These are phyloP conservation scores for Endocalyx cinctus DNA, from an alignment of 2,329 filamentous ascomycete species.

Conservation along the genomic window DNA sequence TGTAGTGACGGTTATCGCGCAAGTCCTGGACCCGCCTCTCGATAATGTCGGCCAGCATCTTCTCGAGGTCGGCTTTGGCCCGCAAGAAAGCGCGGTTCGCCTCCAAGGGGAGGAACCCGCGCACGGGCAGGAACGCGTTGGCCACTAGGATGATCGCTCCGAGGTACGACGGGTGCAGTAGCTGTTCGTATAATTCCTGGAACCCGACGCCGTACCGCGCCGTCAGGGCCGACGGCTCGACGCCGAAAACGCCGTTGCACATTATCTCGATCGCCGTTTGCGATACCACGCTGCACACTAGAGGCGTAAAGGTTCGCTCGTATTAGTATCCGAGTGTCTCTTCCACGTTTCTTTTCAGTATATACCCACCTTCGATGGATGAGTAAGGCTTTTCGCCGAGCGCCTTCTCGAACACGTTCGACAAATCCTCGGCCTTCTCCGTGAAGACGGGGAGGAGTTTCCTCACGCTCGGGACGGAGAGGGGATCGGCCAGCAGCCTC, in stretches of 20 bases:
- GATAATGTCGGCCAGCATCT: constrained; percentile 29
- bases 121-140: constrained; percentile 27
- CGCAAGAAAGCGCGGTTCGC: constrained; percentile 34
- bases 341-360: too few relatives aligned
- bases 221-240: constrained; percentile 26
- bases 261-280: constrained; percentile 31
- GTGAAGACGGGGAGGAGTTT: constrained; percentile 34
- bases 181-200: constrained; percentile 23
- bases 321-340: too few relatives aligned
- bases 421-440: constrained; percentile 25
- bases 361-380: constrained; percentile 24
- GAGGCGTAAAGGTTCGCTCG: too few relatives aligned
- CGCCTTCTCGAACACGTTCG: constrained; percentile 22
- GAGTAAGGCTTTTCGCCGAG: constrained; percentile 16
- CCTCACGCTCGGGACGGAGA: constrained; percentile 31
- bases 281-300: constrained; percentile 24
- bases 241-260: constrained; percentile 28
- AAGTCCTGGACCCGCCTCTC: constrained; percentile 23
- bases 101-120: constrained; percentile 31
- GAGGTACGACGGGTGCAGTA: constrained; percentile 25
- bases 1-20: too few relatives aligned
- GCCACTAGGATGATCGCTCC: constrained; percentile 27
- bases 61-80: constrained; percentile 28
- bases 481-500: constrained; percentile 28
- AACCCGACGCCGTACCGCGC: constrained; percentile 17